These are phyloP conservation scores for Podila epicladia DNA, from an alignment of 192 early-diverging fungal species.

Conservation along the genomic window DNA sequence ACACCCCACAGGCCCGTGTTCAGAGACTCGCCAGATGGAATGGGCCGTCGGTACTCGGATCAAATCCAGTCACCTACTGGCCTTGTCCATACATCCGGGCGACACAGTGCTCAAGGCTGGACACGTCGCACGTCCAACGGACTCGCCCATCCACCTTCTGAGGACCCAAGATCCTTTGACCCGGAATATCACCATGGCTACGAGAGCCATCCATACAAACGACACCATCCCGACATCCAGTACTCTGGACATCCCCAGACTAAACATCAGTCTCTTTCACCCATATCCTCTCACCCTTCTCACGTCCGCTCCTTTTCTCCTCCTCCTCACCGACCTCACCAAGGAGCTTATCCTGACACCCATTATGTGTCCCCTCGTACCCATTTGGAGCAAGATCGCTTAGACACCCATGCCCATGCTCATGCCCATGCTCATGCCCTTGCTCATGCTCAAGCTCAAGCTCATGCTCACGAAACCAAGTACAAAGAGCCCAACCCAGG, in stretches of 20 bases:
- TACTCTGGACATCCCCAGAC: not conserved
- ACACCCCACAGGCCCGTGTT: too few relatives aligned
- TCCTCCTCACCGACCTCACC: not conserved
- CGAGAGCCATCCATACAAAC: not conserved
- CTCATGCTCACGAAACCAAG: not conserved
- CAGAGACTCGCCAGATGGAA: too few relatives aligned
- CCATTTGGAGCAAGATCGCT: too few relatives aligned
- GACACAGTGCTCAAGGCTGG: conserved; percentile 2
- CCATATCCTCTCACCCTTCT: not conserved
- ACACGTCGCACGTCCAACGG: not conserved
- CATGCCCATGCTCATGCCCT: too few relatives aligned
- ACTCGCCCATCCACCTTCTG: too few relatives aligned
- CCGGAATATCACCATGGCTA: not conserved
- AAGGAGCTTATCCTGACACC: not conserved
- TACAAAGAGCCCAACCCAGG: not conserved
- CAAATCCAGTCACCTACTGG: not conserved
- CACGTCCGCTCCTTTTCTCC: not conserved
- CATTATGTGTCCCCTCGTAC: too few relatives aligned
- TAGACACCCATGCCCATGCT: not conserved
- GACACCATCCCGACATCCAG: not conserved
- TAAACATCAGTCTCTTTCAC: conserved; percentile 1
- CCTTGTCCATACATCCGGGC: not conserved
- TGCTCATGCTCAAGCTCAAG: not conserved
- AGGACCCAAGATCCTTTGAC: not conserved
- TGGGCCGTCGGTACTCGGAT: too few relatives aligned